Evolutionary conservation across 2,329 filamentous ascomycete genomes (phyloP), one percentile per base, ranked within the genome.

Genomic region (Ophiostoma sp.): DNA sequence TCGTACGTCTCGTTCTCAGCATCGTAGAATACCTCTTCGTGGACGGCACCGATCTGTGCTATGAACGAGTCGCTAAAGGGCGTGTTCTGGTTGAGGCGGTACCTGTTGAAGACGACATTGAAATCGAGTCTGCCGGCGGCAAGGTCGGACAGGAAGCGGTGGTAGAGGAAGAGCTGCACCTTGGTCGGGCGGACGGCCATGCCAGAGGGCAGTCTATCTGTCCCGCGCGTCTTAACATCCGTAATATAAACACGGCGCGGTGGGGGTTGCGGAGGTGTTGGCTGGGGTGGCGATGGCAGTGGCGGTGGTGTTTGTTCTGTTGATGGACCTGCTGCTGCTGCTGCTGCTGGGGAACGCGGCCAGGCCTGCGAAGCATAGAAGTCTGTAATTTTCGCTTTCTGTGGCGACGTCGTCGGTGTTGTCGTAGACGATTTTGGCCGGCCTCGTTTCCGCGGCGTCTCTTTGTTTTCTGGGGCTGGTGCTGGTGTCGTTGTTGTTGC

Each of bases 111-210:
- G 0, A 98, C 83, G 0, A 83, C 80, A 27, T 86, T 79, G 48
- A 93, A 91, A 70, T 93, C 86, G 0, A 97, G 83, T 8, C 85
- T 84, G 67, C 89, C 89, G 0, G 87, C 84, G 0, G 90, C 91
- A 75, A 98, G 87, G 2, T 89, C 85, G 11, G 89, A 87, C n/a
- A 99, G 83, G 69, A 98, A 88, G 35, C 89, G 89, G 74, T 94
- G 93, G 77, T 98, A 99, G 0, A 98, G 82, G 79, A 96, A 93
- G 0, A 98, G 83, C 77, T 99, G 95, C 72, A 97, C 89, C 75
- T 90, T 87, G 0, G 93, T 92, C 0, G 92, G 92, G 13, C 90
- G 86, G 64, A 92, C 83, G 0, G 89, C 86, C 0, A 87, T 81
- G 31, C 87, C 86, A 1, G 86, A 83, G 1, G 93, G 92, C 2